Evolutionary conservation across 1,284 basidiomycete species (phyloP).

Genomic region (Grifola frondosa): DNA sequence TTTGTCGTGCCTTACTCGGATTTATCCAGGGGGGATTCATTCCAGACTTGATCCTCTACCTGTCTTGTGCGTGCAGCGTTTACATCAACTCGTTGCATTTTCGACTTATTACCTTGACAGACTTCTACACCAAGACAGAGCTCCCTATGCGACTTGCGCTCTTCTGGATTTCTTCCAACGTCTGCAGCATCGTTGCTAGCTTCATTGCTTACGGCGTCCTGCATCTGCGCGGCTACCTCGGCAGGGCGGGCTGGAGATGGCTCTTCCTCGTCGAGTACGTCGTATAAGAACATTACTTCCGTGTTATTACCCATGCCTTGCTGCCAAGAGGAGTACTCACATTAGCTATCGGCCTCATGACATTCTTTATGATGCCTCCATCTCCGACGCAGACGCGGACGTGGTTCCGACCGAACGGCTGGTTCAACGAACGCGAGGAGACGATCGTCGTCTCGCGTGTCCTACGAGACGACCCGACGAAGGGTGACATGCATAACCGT

Average conservation of each 20-base stretch:
- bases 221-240: slow-evolving; percentile 53
- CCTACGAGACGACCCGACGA: slow-evolving; percentile 11
- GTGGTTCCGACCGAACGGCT: slow-evolving; percentile 38
- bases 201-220: slow-evolving; percentile 63
- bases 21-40: slow-evolving; percentile 58
- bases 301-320: neutral
- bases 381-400: slow-evolving; percentile 60
- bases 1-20: slow-evolving; percentile 15
- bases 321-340: slow-evolving; percentile 43
- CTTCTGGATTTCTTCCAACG: slow-evolving; percentile 60
- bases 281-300: neutral
- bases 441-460: slow-evolving; percentile 13
- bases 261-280: slow-evolving; percentile 45
- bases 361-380: slow-evolving; percentile 68
- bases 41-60: slow-evolving; percentile 58
- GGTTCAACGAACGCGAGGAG: slow-evolving; percentile 50
- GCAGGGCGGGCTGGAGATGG: slow-evolving; percentile 55
- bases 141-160: slow-evolving; percentile 54
- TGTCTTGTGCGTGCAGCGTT: slow-evolving; percentile 69
- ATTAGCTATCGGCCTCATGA: slow-evolving; percentile 50
- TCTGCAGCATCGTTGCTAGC: slow-evolving; percentile 47
- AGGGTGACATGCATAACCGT: slow-evolving; percentile 71
- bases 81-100: slow-evolving; percentile 29
- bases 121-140: slow-evolving; percentile 16
- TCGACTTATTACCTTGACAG: neutral